Percentiles rank a stretch among this genome's conserved stretches.
Evolutionary conservation across 345 rosid species (phyloP).

Genomic region (Gossypium thurberi): DNA sequence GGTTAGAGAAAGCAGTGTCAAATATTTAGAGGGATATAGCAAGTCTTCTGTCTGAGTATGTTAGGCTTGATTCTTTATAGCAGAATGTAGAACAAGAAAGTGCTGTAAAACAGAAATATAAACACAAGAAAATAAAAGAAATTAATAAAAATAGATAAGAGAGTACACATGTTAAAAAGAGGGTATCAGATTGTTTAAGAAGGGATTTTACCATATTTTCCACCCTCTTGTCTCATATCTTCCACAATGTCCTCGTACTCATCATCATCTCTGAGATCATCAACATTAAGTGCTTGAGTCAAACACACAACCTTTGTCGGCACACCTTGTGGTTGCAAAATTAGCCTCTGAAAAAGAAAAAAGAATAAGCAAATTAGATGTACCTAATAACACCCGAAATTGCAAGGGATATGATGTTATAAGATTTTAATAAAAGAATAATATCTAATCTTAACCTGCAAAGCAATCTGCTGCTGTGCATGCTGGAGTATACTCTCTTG

Average conservation of each 20-base stretch:
- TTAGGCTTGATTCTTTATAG: conserved; percentile 62
- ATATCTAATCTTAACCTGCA: conserved; percentile 50
- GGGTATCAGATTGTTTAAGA: conserved; percentile 16
- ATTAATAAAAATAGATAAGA: conserved; percentile 24
- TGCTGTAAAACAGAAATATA: conserved; percentile 82
- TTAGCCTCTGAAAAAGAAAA: conserved; percentile 47
- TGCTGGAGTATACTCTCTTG: conserved; percentile 83
- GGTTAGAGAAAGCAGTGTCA: conserved; percentile 13
- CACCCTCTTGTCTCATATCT: conserved; percentile 88
- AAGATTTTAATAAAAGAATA: background rate
- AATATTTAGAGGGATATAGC: conserved; percentile 38
- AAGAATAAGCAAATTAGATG: background rate
- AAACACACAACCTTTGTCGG: conserved; percentile 88
- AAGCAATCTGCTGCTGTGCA: conserved; percentile 96
- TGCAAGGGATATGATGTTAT: background rate
- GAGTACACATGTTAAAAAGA: conserved; percentile 2
- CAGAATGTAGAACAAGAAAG: conserved; percentile 58
- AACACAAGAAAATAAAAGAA: conserved; percentile 46
- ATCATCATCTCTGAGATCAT: conserved; percentile 76
- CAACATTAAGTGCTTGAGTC: conserved; percentile 74
- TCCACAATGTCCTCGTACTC: conserved; percentile 90
- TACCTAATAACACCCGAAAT: background rate
- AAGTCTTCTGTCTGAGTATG: conserved; percentile 76
- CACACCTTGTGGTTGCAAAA: conserved; percentile 64
- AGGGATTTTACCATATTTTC: conserved; percentile 70